A percentile compares a stretch with the other conserved stretches of the same genome.
These are phyloP conservation scores for Jackrogersella minutella DNA, from an alignment of 495 filamentous ascomycete genomes.

Conservation along the genomic window DNA sequence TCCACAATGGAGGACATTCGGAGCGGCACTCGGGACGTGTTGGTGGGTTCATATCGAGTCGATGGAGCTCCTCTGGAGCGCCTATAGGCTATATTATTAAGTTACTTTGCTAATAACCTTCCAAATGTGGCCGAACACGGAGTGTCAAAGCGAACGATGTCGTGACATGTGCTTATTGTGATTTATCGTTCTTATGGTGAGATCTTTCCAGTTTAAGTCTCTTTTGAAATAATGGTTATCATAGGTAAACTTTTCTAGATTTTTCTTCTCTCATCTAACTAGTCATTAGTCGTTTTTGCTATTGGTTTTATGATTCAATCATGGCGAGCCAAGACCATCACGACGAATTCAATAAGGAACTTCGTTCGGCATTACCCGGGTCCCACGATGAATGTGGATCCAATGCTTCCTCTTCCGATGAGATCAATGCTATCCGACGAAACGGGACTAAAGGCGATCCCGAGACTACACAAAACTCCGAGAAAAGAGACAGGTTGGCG, in stretches of 20 bases:
- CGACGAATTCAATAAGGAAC: conserved; percentile 14
- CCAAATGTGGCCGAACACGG: conserved; percentile 32
- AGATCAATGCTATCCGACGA: conserved; percentile 4
- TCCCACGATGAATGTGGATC: conserved; percentile 25
- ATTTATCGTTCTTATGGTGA: conserved; percentile 1
- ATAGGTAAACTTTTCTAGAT: neutral
- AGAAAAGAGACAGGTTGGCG: conserved; percentile 8
- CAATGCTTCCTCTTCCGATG: conserved; percentile 17
- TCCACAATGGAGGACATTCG: conserved; percentile 31
- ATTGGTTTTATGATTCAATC: neutral
- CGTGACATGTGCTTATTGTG: conserved; percentile 10
- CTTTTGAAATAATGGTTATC: neutral
- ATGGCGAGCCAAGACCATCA: conserved; percentile 25
- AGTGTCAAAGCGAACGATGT: conserved; percentile 9
- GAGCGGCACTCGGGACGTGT: conserved; percentile 30
- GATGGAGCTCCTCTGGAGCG: conserved; percentile 10
- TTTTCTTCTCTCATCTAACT: neutral
- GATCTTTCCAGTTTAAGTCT: neutral
- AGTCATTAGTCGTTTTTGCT: neutral
- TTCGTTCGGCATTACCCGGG: neutral
- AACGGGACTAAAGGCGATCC: neutral
- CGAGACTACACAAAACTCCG: neutral
- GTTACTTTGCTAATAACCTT: conserved; percentile 26
- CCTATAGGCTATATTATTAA: conserved; percentile 36
- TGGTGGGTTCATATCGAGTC: conserved; percentile 24